Base-by-base conservation (phyloP, 331 rosid species). In the Quercus tomentella region DNA sequence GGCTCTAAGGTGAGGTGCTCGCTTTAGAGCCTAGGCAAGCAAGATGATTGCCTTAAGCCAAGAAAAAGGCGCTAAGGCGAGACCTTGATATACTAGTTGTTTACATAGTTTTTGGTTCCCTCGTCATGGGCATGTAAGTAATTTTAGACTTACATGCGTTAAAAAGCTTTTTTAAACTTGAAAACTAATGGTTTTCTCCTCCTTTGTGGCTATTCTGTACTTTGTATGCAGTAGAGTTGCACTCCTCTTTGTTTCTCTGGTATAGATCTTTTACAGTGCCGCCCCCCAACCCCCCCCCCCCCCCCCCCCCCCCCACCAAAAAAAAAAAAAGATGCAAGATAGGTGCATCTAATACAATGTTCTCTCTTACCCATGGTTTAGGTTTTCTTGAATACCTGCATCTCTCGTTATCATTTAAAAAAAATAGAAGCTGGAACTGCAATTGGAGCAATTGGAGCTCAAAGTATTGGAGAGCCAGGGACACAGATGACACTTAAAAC, bases 401-500 rank as follows among this genome's bases (percentile, higher is more conserved):
- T 95, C 75, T 86, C 92, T 54, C 97, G 98, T 77, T 95, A 95
- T 73, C 87, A 56, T 80, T 82, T 83, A 23, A 92, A 92, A 86
- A 87, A 79, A 79, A 84, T 92, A 21, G 98, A 95, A 88, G 91
- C 93, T 77, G 98, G 98, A 84, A 90, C 97, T 80, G 97, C 97
- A 23, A 88, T 92, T 72, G 97, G 98, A 75, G 97, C 93, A 67
- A 92, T 93, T 83, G 98, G 98, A 81, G 98, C 97, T 80, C 97
- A 92, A 83, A 95, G 98, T 89, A 95, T 95, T 84, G 98, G 98
- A 77, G 98, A 95, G 69, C 98, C 98, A 72, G 98, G 98, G 88
- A 92, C 98, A 30, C 98, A 95, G 81, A 92, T 95, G 98, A 92
- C 97, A 57, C 80, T 94, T 77, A 94, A 92, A 89, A 94, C 97